Evolutionary conservation across 768 basidiomycete genomes (phyloP), one percentile per base, ranked within the genome.

Genomic region (Pleurotus ostreatus): DNA sequence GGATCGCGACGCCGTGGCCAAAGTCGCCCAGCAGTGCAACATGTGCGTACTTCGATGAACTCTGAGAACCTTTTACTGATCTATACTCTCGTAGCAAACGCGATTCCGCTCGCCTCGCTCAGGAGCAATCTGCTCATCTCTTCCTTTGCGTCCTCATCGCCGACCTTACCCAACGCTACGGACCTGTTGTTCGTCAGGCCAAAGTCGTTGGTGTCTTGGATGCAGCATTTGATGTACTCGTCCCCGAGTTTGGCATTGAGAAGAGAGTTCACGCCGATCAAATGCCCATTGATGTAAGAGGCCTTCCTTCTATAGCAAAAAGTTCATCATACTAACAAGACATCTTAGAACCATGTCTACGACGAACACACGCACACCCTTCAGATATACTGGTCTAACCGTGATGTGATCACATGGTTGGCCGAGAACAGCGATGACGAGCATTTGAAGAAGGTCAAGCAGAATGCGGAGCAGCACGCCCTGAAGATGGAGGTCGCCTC

Each of bases 201-300:
- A 88, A 85, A 63, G 96, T 99, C 57, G 89, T 95, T 45, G 89
- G 89, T 57, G 96, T 99, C 30, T 80, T 98, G n/a, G 97, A 99
- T 66, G 90, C 93, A 51, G 97, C 97, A 1, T 98, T 98, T 64
- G 97, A 99, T 66, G 96, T 99, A 25, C 75, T 96, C 30, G 85
- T 98, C 11, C 90, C 93, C 41, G 97, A 98, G 70, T 98, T 98
- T 67, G 93, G 96, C 30, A 98, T 99, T 62, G 97, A 99, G 76
- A 99, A 99, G 78, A 84, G 97, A 38, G 95, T 98, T 2, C 97
- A 98, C 65, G 92, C 95, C 41, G 97, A 98, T 68, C 94, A 98
- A 73, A 97, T 99, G 92, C 96, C 97, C 22, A 92, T 97, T 57
- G 93, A 97, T 61, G 93, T 94, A 66, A 73, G 87, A 71, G 7